Conservation (phyloP, 2,329 filamentous ascomycete species). For the Colletotrichum kahawae region DNA sequence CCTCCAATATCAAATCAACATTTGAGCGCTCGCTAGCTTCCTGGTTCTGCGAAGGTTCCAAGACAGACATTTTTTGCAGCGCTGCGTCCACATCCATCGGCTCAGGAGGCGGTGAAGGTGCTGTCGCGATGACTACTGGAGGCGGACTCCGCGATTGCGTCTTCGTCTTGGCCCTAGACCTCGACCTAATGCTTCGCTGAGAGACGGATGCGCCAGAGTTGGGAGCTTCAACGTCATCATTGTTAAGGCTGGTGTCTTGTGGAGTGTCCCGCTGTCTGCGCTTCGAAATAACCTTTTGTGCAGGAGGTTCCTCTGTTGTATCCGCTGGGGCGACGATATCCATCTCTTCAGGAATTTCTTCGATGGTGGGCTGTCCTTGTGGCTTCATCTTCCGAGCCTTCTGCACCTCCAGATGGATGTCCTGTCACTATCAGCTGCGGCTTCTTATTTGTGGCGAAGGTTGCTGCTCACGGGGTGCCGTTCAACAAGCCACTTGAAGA, state of each 20-base stretch:
- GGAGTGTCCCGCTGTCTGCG: background rate
- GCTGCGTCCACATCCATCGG: constrained; percentile 18
- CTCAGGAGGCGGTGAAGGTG: background rate
- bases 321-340: background rate
- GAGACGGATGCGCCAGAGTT: background rate
- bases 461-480: constrained; percentile 42
- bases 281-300: constrained; percentile 13
- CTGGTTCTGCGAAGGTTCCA: background rate
- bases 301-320: constrained; percentile 5
- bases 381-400: constrained; percentile 7
- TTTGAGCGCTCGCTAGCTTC: background rate
- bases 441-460: background rate
- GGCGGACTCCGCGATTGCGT: constrained; percentile 1
- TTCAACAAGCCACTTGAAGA: constrained; percentile 53
- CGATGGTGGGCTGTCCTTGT: background rate
- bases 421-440: background rate
- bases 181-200: constrained; percentile 1
- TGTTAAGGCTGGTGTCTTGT: background rate
- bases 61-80: background rate
- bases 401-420: constrained; percentile 5
- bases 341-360: background rate
- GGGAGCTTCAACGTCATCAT: background rate
- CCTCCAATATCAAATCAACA: constrained; percentile 18
- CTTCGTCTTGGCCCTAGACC: constrained; percentile 14
- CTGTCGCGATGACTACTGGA: background rate